Conservation (phyloP, 495 filamentous ascomycete species). For the Amorphotheca resinae region DNA sequence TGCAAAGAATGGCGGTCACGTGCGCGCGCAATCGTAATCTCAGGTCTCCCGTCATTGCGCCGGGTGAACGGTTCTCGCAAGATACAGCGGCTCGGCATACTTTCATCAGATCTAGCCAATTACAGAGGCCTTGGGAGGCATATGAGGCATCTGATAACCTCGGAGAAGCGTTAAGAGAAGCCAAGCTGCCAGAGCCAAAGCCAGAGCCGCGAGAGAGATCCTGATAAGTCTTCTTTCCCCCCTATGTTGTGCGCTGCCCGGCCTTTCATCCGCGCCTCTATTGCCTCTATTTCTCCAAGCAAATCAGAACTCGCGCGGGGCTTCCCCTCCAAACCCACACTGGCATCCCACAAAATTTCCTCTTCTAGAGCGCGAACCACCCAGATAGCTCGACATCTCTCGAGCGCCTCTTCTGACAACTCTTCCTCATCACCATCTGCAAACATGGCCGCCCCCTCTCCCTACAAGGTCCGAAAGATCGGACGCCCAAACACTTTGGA, state of each 20-base stretch:
- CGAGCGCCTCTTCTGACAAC: slow-evolving; percentile 20
- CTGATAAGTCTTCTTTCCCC: neutral
- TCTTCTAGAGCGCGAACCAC: slow-evolving; percentile 29
- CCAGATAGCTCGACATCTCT: slow-evolving; percentile 45
- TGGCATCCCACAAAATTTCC: slow-evolving; percentile 27
- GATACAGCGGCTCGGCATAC: no score
- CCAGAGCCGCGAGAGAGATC: no score
- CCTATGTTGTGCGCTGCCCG: neutral
- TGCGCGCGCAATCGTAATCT: neutral
- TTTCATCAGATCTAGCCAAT: no score
- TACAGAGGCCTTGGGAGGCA: no score
- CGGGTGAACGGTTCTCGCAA: no score
- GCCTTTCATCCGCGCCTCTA: neutral
- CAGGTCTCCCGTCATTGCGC: no score
- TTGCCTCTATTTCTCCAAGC: neutral
- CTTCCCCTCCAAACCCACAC: slow-evolving; percentile 8
- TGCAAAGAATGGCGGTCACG: neutral
- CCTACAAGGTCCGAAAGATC: slow-evolving; percentile 69
- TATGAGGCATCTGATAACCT: no score
- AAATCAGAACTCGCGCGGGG: neutral
- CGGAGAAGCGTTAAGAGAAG: no score
- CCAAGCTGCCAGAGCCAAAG: no score
- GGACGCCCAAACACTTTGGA: slow-evolving; percentile 86
- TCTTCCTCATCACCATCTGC: slow-evolving; percentile 23
- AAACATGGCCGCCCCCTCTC: slow-evolving; percentile 38